Percentiles rank a stretch among this genome's conserved stretches.
phyloP scores from a whole-genome alignment of 257 asterid genomes.

The Primulina tabacum region DNA sequence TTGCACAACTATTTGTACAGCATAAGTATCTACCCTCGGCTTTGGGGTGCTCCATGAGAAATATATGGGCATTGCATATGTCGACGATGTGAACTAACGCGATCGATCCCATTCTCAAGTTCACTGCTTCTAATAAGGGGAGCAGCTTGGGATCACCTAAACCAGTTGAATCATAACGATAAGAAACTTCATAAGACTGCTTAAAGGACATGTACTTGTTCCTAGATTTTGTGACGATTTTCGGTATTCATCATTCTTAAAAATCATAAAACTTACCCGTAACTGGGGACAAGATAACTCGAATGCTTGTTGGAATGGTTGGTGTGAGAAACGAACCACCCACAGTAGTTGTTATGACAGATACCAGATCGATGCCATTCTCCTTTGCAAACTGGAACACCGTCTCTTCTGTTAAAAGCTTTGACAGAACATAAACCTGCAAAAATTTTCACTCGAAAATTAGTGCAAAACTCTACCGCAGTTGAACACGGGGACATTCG shows the following conservation, averaged over 20 bases:
- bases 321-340: slow-evolving; percentile 83
- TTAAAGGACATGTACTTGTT: background rate
- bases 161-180: background rate
- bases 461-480: background rate
- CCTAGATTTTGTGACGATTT: background rate
- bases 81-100: slow-evolving; percentile 76
- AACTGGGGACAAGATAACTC: slow-evolving; percentile 65
- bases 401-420: slow-evolving; percentile 70
- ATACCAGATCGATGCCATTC: slow-evolving; percentile 61
- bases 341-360: slow-evolving; percentile 66
- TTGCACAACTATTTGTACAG: slow-evolving; percentile 43
- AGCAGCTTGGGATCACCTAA: slow-evolving; percentile 54
- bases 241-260: background rate
- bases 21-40: slow-evolving; percentile 71
- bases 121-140: slow-evolving; percentile 55
- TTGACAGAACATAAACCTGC: slow-evolving; percentile 66
- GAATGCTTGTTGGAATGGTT: slow-evolving; percentile 70
- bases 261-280: slow-evolving; percentile 45
- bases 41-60: slow-evolving; percentile 61
- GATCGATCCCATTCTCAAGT: slow-evolving; percentile 82
- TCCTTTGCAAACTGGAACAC: slow-evolving; percentile 64
- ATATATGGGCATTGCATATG: slow-evolving; percentile 65
- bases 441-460: background rate
- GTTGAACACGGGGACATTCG: background rate
- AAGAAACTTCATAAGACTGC: too few relatives aligned